A percentile compares a stretch with the other conserved stretches of the same genome.
Evolutionary conservation across 2,329 filamentous ascomycete species (phyloP).

Genomic region (Neodidymelliopsis sp.): DNA sequence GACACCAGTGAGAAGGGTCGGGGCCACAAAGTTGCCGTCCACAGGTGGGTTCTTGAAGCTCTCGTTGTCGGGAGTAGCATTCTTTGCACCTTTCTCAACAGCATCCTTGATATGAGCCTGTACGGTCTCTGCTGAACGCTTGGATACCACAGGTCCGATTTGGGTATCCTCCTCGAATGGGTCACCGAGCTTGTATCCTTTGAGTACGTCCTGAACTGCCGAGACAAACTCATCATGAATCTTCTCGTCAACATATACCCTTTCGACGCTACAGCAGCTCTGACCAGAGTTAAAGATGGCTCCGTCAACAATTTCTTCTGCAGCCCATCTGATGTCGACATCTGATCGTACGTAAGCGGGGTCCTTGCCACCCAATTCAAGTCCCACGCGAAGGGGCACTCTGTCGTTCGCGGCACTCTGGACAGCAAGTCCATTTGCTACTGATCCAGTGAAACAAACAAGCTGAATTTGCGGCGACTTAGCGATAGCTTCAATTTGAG

Average conservation of each 20-base stretch:
- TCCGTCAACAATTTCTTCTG: constrained; percentile 93
- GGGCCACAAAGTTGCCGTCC: constrained; percentile 89
- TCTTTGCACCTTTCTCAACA: constrained; percentile 79
- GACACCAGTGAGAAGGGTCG: constrained; percentile 80
- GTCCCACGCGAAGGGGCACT: constrained; percentile 78
- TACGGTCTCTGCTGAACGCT: constrained; percentile 77
- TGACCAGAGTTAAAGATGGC: constrained; percentile 99
- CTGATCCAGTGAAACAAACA: constrained; percentile 93
- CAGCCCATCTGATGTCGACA: constrained; percentile 88
- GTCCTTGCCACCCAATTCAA: constrained; percentile 95
- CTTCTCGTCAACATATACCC: constrained; percentile 86
- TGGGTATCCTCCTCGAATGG: constrained; percentile 81
- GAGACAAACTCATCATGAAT: constrained; percentile 84
- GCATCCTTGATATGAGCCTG: constrained; percentile 83
- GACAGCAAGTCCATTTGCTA: constrained; percentile 84
- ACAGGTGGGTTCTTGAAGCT: constrained; percentile 75
- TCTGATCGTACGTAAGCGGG: constrained; percentile 88
- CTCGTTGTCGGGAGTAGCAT: constrained; percentile 82
- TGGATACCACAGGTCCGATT: constrained; percentile 87
- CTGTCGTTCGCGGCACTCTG: constrained; percentile 85
- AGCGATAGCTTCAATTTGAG: constrained; percentile 79
- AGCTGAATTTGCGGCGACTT: constrained; percentile 77
- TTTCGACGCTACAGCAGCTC: constrained; percentile 92
- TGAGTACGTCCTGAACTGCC: constrained; percentile 79
- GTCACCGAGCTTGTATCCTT: constrained; percentile 84